These are phyloP conservation scores for Penicillium sp. DNA, from an alignment of 2,329 filamentous ascomycete genomes.

Conservation along the genomic window DNA sequence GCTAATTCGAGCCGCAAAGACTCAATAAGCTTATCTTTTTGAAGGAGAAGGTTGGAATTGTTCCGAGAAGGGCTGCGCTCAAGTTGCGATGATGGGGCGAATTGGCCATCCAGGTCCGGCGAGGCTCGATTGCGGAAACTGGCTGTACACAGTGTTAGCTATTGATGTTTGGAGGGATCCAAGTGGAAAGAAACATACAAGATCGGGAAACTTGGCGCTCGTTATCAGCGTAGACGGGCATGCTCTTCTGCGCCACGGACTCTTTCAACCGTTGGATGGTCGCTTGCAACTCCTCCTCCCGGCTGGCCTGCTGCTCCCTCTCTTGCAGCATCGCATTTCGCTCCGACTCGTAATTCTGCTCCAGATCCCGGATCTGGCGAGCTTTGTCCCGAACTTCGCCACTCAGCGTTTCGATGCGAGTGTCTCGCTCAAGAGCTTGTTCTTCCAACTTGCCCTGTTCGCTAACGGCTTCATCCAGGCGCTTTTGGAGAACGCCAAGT, in stretches of 20 bases:
- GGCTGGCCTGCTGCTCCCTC: conserved; percentile 77
- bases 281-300: conserved; percentile 84
- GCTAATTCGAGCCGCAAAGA: conserved; percentile 85
- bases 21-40: conserved; percentile 96
- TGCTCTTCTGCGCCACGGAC: conserved; percentile 69
- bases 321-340: conserved; percentile 81
- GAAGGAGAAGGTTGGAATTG: conserved; percentile 81
- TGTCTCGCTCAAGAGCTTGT: conserved; percentile 76
- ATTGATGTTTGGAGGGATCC: background rate
- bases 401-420: conserved; percentile 71
- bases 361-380: conserved; percentile 82
- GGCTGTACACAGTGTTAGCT: conserved; percentile 30
- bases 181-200: conserved; percentile 38
- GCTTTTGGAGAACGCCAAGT: conserved; percentile 73
- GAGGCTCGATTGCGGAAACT: conserved; percentile 50
- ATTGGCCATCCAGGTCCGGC: conserved; percentile 69
- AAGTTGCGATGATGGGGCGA: conserved; percentile 78
- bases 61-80: conserved; percentile 84
- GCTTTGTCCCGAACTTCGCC: conserved; percentile 80
- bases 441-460: conserved; percentile 88
- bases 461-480: conserved; percentile 74
- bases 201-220: conserved; percentile 50
- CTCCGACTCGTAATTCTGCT: conserved; percentile 87
- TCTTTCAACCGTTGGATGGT: conserved; percentile 92
- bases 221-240: conserved; percentile 47